These are phyloP conservation scores for Penicillium sp. DNA, from an alignment of 2,329 filamentous ascomycete species.

Conservation along the genomic window DNA sequence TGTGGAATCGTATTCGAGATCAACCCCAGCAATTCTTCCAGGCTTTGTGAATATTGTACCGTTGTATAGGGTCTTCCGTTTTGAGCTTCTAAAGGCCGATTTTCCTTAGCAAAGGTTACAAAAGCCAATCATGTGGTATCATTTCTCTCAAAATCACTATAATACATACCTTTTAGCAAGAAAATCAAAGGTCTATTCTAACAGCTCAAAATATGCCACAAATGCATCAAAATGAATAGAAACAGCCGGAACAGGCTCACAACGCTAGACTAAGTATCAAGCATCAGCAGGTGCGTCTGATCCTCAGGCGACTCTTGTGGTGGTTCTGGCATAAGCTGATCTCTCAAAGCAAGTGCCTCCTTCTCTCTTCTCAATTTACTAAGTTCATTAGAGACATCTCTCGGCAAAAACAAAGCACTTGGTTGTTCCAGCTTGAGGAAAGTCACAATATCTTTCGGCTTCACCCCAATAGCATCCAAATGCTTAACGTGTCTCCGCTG, in stretches of 20 bases:
- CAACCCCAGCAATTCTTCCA: no score
- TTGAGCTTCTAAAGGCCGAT: no score
- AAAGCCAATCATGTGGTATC: no score
- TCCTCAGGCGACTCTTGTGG: background rate
- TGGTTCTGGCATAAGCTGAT: background rate
- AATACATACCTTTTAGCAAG: rapidly evolving
- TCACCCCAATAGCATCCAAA: background rate
- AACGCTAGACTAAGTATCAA: background rate
- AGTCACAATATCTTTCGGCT: background rate
- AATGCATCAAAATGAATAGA: background rate
- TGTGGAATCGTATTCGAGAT: no score
- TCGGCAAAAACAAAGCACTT: background rate
- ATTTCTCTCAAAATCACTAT: background rate
- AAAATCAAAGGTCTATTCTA: background rate
- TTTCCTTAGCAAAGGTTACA: no score
- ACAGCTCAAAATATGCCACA: background rate
- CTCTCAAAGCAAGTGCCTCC: background rate
- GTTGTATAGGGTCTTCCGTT: no score
- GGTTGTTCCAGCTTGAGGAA: background rate
- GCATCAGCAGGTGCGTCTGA: background rate
- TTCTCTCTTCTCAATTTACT: background rate
- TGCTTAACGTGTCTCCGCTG: background rate
- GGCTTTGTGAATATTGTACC: no score
- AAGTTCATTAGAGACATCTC: background rate
- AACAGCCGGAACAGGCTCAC: background rate